Evolutionary conservation across 2,329 filamentous ascomycete genomes (phyloP).

Genomic region (Ophiostoma ulmi): DNA sequence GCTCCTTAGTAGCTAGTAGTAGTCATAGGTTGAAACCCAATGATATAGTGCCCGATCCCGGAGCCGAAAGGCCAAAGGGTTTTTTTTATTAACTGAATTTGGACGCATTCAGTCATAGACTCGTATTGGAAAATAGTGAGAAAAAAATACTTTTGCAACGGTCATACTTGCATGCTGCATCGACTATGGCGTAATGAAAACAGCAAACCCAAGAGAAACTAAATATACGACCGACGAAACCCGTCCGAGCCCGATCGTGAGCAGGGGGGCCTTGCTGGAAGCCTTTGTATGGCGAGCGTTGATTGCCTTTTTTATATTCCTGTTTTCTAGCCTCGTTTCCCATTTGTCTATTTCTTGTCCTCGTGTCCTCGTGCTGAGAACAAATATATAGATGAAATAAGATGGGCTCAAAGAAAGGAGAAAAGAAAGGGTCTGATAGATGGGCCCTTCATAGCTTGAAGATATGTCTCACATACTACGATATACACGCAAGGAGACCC

Average conservation of each 20-base stretch:
- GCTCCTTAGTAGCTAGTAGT: not conserved
- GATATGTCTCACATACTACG: not conserved
- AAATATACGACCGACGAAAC: slow-evolving; percentile 1
- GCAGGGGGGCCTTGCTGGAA: not conserved
- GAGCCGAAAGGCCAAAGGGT: not conserved
- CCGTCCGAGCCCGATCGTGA: not conserved
- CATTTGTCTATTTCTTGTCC: not conserved
- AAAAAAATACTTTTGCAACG: not conserved
- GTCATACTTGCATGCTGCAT: slow-evolving; percentile 1
- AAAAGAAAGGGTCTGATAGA: not conserved
- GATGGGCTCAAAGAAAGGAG: not conserved
- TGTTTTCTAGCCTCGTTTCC: slow-evolving; percentile 4
- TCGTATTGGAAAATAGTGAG: no score
- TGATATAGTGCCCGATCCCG: not conserved
- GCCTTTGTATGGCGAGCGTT: not conserved
- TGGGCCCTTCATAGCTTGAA: not conserved
- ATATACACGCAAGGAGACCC: not conserved
- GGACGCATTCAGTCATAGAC: not conserved
- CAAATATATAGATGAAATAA: not conserved
- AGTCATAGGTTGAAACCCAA: not conserved
- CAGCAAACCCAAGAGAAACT: not conserved
- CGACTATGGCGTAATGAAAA: slow-evolving; percentile 7
- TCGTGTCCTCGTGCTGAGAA: not conserved
- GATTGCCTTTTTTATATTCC: slow-evolving; percentile 4
- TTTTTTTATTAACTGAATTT: not conserved